Evolutionary conservation across 805 yeast species (phyloP), one percentile per base, ranked within the genome.

Genomic region (Myxozyma geophila): DNA sequence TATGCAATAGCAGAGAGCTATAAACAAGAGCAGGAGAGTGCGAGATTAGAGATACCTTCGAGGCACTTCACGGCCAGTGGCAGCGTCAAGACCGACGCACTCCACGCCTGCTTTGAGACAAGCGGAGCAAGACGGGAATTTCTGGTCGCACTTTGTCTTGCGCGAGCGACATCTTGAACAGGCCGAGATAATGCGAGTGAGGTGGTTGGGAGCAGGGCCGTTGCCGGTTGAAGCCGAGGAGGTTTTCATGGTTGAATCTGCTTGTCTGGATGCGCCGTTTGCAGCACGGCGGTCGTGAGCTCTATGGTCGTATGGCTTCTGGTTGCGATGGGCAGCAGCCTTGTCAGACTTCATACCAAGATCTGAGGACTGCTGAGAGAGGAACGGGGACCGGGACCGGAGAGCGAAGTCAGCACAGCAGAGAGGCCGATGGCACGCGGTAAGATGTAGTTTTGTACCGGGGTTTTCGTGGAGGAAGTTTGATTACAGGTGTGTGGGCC

Each of bases 21-120:
- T 12, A 2, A 21, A 47, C 35, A 15, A 17, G 23, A 15, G n/a
- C 9, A 17, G 5, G 51, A 33, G 28, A 1, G 17, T 12, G 36
- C 39, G 54, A 13, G 36, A 46, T 12, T 35, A 21, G 12, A 21
- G 59, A 1, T 91, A 88, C 58, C 77, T 74, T 44, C 98, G 78
- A 0, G 97, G 96, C 0, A 91, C 85, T 68, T 88, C 91, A 59
- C 96, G 79, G 0, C 96, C 96, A 0, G 97, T 90, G 7, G 92
- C 90, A 0, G 96, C 92, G 73, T 92, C 97, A 2, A 89, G 75
- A 0, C 96, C 90, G 3, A 90, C 85, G 76, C 98, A 92, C 7
- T 88, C 89, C 1, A 79, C 87, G 6, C 85, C 83, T 10, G 89
- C 87, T 70, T 85, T 83, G 49, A 74, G 78, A 73, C 92, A 87